Evolutionary conservation across 176 grass and related monocot species (phyloP), one percentile per base, ranked within the genome.

Genomic region (Areca catechu): DNA sequence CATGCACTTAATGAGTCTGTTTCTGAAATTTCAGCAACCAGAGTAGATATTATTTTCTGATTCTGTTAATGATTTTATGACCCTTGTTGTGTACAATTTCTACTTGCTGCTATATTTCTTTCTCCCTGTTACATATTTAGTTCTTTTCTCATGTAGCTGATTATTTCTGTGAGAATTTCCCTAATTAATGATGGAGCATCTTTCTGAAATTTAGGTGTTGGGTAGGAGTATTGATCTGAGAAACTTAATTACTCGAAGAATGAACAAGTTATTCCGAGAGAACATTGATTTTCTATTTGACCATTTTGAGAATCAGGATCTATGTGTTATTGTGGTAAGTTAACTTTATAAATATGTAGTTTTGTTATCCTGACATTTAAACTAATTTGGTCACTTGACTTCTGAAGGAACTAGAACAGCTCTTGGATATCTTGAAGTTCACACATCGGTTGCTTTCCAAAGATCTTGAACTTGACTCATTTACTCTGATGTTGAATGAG

Each of bases 201-300:
- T 7, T 61, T 80, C 6, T 69, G 12, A 51, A 75, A 50, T 52
- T 66, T 76, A 96, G 92, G 81, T 86, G 20, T 78, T 96, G 66
- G 91, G 91, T 49, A 96, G 91, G 65, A 90, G 77, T 18, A 90
- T 96, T 81, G 83, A 96, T 60, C 63, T 96, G 58, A 90, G 92
- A 84, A 96, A 86, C 63, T 77, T 96, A 77, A 79, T 90, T 76
- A 87, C 71, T 79, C 86, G 90, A 77, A 86, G 83, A 84, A 90
- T 96, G 86, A 96, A 96, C 68, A 90, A 86, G 69, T 76, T 96
- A 66, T 96, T 96, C 54, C 65, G 92, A 49, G 92, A 96, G 67
- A 96, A 96, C 69, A 90, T 96, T 71, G 92, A 96, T 68, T 96
- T 82, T 76, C 79, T 96, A 58, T 82, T 90, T 62, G 86, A 79